Evolutionary conservation across 441 rosid species (phyloP).

Genomic region (Brassica balearica): DNA sequence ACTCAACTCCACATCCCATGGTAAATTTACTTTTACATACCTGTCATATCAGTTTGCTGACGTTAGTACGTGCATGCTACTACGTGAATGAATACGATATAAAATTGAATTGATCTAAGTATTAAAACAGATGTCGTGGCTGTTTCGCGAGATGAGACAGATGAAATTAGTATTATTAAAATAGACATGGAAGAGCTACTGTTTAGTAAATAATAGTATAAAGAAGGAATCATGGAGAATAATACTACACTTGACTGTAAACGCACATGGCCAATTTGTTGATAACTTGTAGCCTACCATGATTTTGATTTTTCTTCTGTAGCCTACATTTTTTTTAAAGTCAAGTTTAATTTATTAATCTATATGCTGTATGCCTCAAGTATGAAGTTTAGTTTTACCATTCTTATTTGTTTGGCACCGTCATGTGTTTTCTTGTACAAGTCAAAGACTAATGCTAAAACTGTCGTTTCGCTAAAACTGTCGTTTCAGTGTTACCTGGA

Average conservation of each 20-base stretch:
- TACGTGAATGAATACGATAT: constrained; percentile 2
- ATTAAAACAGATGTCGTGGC: constrained; percentile 37
- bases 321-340: neutral
- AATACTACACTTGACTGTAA: constrained; percentile 36
- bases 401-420: constrained; percentile 39
- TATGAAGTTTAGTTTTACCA: constrained; percentile 7
- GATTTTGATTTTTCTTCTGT: constrained; percentile 12
- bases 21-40: constrained; percentile 12
- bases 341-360: neutral
- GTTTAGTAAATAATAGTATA: constrained; percentile 7
- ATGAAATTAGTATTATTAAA: constrained; percentile 26
- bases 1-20: constrained; percentile 40
- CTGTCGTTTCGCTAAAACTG: neutral
- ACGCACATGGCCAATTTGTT: constrained; percentile 41
- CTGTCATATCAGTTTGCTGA: constrained; percentile 8
- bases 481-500: constrained; percentile 5
- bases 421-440: constrained; percentile 5
- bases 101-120: neutral
- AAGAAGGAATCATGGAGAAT: constrained; percentile 39
- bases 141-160: constrained; percentile 45
- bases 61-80: constrained; percentile 5
- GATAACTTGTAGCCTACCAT: constrained; percentile 25
- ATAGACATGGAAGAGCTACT: constrained; percentile 20
- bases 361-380: neutral
- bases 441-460: constrained; percentile 10